phyloP scores from a whole-genome alignment of 1,284 basidiomycete species.

The Melanopsichium pennsylvanicum region DNA sequence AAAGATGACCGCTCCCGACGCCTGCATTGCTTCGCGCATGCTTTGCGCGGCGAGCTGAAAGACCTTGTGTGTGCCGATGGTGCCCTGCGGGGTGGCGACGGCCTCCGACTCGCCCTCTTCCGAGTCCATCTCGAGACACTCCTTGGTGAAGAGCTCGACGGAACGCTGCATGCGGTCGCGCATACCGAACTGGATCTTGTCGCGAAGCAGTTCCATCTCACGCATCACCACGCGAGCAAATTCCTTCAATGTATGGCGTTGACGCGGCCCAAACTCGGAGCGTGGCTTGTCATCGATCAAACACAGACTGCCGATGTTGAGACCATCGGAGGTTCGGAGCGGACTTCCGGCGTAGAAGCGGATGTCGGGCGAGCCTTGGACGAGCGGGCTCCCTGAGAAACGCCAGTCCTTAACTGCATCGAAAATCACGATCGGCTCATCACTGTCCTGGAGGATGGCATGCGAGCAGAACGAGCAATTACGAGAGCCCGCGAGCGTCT shows the following conservation, averaged over 20 bases:
- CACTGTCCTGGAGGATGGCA: slow-evolving; percentile 81
- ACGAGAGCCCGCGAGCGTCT: slow-evolving; percentile 69
- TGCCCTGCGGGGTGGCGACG: slow-evolving; percentile 21
- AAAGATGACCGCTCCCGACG: slow-evolving; percentile 87
- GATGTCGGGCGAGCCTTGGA: slow-evolving; percentile 74
- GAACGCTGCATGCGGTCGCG: slow-evolving; percentile 90
- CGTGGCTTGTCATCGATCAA: slow-evolving; percentile 85
- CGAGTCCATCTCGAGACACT: slow-evolving; percentile 88
- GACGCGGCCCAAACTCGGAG: slow-evolving; percentile 84
- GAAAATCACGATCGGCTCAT: slow-evolving; percentile 85
- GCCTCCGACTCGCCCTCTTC: slow-evolving; percentile 42
- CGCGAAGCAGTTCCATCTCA: slow-evolving; percentile 92
- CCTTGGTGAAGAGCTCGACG: slow-evolving; percentile 93
- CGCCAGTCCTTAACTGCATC: slow-evolving; percentile 86
- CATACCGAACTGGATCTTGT: slow-evolving; percentile 90
- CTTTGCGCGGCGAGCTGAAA: slow-evolving; percentile 77
- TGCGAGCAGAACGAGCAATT: slow-evolving; percentile 82
- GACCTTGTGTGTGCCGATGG: slow-evolving; percentile 33
- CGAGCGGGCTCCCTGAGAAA: slow-evolving; percentile 82
- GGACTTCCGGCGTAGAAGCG: slow-evolving; percentile 93
- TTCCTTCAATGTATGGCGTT: slow-evolving; percentile 89
- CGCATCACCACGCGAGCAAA: slow-evolving; percentile 90
- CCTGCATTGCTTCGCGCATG: slow-evolving; percentile 85
- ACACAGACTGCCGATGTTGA: slow-evolving; percentile 86
- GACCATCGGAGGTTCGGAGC: slow-evolving; percentile 84